Percentiles rank a stretch among this genome's conserved stretches.
phyloP scores from a whole-genome alignment of 805 yeast species.

The Starmerella floris region DNA sequence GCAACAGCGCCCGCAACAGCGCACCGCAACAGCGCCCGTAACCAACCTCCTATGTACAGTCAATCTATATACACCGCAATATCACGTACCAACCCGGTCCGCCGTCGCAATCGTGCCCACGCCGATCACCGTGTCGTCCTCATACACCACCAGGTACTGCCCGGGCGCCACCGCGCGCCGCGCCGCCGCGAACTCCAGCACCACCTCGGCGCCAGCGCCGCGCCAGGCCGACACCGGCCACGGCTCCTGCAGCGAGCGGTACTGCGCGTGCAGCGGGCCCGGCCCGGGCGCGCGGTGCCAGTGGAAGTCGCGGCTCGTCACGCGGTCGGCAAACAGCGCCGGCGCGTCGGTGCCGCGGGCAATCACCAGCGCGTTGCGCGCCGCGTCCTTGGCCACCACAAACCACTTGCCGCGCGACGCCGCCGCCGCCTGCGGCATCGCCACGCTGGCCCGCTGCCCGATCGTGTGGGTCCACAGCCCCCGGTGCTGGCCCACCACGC shows the following conservation, averaged over 20 bases:
- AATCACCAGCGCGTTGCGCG: conserved; percentile 61
- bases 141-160: conserved; percentile 66
- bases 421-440: conserved; percentile 85
- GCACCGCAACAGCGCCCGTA: too few relatives aligned
- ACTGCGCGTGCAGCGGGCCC: conserved; percentile 40
- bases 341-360: conserved; percentile 56
- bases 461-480: conserved; percentile 94
- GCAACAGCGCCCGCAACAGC: too few relatives aligned
- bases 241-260: conserved; percentile 60
- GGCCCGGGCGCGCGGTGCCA: conserved; percentile 33
- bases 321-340: conserved; percentile 36
- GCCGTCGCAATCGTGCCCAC: conserved; percentile 14
- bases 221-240: conserved; percentile 27
- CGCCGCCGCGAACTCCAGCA: conserved; percentile 33
- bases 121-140: conserved; percentile 55
- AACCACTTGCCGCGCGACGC: conserved; percentile 70
- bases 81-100: too few relatives aligned
- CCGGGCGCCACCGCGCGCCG: conserved; percentile 81
- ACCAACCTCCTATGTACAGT: too few relatives aligned
- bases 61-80: too few relatives aligned
- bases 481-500: conserved; percentile 57
- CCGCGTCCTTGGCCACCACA: conserved; percentile 54
- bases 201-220: conserved; percentile 18
- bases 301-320: conserved; percentile 36
- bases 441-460: conserved; percentile 69